These are phyloP conservation scores for Carpinus viminea DNA, from an alignment of 306 rosid species.

Conservation along the genomic window DNA sequence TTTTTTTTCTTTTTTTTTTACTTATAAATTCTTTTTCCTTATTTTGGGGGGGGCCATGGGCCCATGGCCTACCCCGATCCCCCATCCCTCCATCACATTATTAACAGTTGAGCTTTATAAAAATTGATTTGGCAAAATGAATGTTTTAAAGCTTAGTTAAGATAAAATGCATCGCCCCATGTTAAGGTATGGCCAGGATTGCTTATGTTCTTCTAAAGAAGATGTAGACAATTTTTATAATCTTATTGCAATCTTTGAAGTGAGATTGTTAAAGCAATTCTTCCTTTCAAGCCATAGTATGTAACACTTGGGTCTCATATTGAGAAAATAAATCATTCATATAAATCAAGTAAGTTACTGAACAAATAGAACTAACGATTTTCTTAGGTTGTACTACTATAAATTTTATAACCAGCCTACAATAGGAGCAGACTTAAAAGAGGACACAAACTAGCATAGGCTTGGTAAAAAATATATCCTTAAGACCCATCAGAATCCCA, in stretches of 20 bases:
- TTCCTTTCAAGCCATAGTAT: not conserved
- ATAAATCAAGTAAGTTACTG: too few relatives aligned
- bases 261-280: not conserved
- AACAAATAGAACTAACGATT: too few relatives aligned
- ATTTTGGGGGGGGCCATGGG: too few relatives aligned
- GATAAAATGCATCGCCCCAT: not conserved
- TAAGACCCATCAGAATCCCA: not conserved
- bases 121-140: not conserved
- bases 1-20: too few relatives aligned
- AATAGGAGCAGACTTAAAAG: not conserved
- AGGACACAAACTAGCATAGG: not conserved
- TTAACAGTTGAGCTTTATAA: not conserved
- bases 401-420: too few relatives aligned
- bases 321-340: too few relatives aligned
- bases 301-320: too few relatives aligned
- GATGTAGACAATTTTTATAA: not conserved
- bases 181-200: conserved; percentile 1
- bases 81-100: too few relatives aligned
- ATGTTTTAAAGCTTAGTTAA: not conserved
- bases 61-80: too few relatives aligned
- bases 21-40: too few relatives aligned
- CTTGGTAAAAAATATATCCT: not conserved
- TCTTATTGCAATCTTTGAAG: not conserved
- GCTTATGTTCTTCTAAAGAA: not conserved
- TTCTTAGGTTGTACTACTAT: too few relatives aligned